Evolutionary conservation across 176 grass and related monocot species (phyloP).

Genomic region (Olyra latifolia): DNA sequence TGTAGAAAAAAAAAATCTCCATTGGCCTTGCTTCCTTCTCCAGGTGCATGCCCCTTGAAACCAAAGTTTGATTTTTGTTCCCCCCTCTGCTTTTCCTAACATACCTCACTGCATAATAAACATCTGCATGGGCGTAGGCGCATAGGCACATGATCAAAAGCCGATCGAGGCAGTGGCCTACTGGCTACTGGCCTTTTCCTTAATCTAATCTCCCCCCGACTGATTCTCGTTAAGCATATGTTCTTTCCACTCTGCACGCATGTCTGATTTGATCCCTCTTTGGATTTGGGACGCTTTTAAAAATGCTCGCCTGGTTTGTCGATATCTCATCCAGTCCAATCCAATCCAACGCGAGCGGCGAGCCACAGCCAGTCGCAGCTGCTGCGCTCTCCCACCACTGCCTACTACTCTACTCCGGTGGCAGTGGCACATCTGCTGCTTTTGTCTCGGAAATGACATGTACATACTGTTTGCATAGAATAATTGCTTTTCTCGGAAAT

Average conservation of each 20-base stretch:
- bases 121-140: background rate
- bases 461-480: constrained; percentile 61
- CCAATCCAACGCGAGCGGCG: background rate
- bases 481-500: constrained; percentile 91
- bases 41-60: constrained; percentile 43
- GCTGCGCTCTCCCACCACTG: constrained; percentile 21
- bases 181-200: background rate
- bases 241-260: constrained; percentile 48
- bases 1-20: background rate
- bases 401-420: background rate
- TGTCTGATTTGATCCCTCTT: constrained; percentile 27
- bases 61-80: constrained; percentile 22
- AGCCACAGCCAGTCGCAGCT: too few species aligned
- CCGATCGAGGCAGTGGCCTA: background rate
- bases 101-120: background rate
- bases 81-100: background rate
- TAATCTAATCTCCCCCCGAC: constrained; percentile 2
- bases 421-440: constrained; percentile 56
- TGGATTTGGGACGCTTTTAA: constrained; percentile 36
- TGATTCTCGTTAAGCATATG: constrained; percentile 58
- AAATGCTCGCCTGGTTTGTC: constrained; percentile 24
- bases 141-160: constrained; percentile 37
- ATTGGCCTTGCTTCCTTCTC: constrained; percentile 47
- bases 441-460: constrained; percentile 89
- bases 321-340: constrained; percentile 21